Conservation (phyloP, 257 asterid species). For the Sherardia arvensis region DNA sequence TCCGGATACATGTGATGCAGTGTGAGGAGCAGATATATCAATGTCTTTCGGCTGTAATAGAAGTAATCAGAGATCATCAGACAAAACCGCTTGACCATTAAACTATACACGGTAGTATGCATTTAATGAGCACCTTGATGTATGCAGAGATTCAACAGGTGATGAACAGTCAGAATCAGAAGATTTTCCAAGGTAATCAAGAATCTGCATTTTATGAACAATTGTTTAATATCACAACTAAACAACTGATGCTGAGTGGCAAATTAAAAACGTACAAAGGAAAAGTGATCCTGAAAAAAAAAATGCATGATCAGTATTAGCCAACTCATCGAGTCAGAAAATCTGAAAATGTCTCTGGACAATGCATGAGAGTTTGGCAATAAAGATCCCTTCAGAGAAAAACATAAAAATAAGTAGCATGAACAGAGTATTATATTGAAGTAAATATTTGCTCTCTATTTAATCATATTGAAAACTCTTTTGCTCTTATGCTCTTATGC, state of each 20-base stretch:
- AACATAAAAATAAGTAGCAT: no score
- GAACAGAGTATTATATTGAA: no score
- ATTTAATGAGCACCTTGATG: slow-evolving; percentile 56
- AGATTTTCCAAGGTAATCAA: slow-evolving; percentile 66
- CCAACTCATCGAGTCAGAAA: background rate
- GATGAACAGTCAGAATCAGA: slow-evolving; percentile 76
- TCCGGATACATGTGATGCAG: slow-evolving; percentile 36
- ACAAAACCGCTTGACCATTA: slow-evolving; percentile 2
- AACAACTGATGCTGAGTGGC: background rate
- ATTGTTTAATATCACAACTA: background rate
- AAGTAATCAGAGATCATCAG: slow-evolving; percentile 10
- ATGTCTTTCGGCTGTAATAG: slow-evolving; percentile 72
- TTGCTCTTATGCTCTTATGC: background rate
- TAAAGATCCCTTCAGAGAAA: no score
- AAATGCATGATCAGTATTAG: background rate
- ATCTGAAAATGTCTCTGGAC: background rate
- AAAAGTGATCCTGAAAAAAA: background rate
- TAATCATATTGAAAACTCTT: background rate
- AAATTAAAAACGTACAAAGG: background rate
- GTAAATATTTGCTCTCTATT: no score
- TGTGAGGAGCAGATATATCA: slow-evolving; percentile 86
- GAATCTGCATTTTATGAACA: slow-evolving; percentile 38
- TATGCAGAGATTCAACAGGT: slow-evolving; percentile 61
- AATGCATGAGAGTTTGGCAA: background rate
- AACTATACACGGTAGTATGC: background rate